Percentiles rank a stretch among this genome's conserved stretches.
phyloP scores from a whole-genome alignment of 768 basidiomycete species.

The Tylopilus sp. region DNA sequence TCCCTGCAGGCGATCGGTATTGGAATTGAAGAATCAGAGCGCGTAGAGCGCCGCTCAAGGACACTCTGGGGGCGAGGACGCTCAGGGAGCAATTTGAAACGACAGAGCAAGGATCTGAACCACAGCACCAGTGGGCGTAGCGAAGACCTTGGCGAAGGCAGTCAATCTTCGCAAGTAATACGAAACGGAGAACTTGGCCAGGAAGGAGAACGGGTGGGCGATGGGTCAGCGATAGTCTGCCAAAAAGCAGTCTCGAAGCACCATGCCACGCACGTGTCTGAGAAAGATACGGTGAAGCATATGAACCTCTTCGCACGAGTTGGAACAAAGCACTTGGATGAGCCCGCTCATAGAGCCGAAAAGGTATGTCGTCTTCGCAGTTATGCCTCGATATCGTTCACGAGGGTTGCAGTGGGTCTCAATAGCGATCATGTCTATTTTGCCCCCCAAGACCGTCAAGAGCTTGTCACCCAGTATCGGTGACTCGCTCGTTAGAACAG shows the following conservation, averaged over 20 bases:
- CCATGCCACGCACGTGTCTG: neutral
- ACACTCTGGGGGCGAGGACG: conserved; percentile 16
- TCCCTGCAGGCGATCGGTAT: conserved; percentile 21
- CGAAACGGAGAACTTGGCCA: neutral
- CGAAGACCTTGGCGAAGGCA: neutral
- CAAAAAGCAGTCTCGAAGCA: neutral
- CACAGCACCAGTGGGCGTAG: neutral
- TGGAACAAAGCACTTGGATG: conserved; percentile 22
- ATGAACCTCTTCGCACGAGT: conserved; percentile 17
- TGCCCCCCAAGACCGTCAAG: conserved; percentile 15
- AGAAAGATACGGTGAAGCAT: conserved; percentile 31
- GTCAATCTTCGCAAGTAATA: neutral
- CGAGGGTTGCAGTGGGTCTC: conserved; percentile 20
- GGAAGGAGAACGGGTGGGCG: neutral
- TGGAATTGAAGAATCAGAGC: conserved; percentile 23
- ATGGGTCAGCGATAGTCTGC: neutral
- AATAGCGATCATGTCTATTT: conserved; percentile 27
- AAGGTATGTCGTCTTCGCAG: conserved; percentile 6
- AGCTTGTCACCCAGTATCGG: conserved; percentile 26
- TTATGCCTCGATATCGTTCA: neutral
- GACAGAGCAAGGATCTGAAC: conserved; percentile 1
- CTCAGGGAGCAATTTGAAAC: conserved; percentile 12
- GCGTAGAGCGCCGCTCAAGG: conserved; percentile 19
- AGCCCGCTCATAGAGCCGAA: conserved; percentile 25
- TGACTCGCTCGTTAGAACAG: conserved; percentile 18